A percentile compares a stretch with the other conserved stretches of the same genome.
These are phyloP conservation scores for Piper longum DNA, from an alignment of 164 flowering plant species.

Conservation along the genomic window DNA sequence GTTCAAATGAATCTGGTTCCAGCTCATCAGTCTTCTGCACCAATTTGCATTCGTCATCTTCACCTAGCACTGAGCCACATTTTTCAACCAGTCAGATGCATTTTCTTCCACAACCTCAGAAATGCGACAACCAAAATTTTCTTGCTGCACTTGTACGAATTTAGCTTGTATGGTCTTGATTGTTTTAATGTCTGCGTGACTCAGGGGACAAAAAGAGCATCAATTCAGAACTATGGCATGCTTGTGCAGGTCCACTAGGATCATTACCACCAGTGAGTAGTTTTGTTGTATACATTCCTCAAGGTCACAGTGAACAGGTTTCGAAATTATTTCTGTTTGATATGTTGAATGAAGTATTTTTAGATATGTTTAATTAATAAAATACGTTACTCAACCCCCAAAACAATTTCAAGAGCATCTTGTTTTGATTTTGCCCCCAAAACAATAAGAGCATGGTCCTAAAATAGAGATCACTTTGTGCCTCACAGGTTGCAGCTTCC, in stretches of 20 bases:
- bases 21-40: too few species aligned
- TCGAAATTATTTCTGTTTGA: background rate
- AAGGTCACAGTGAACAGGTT: constrained; percentile 99
- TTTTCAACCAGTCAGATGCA: too few species aligned
- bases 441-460: background rate
- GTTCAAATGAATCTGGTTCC: too few species aligned
- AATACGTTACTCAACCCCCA: too few species aligned
- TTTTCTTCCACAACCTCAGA: too few species aligned
- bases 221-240: constrained; percentile 98
- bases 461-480: background rate
- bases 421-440: background rate
- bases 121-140: too few species aligned
- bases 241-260: constrained; percentile 96
- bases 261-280: constrained; percentile 90
- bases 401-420: background rate
- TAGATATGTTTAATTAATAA: too few species aligned
- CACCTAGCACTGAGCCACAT: too few species aligned
- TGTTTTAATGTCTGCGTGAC: background rate
- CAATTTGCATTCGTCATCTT: too few species aligned
- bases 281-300: constrained; percentile 92
- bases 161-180: background rate
- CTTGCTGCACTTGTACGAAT: background rate
- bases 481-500: constrained; percentile 87
- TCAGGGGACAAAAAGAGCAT: constrained; percentile 68
- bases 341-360: too few species aligned